Conservation (phyloP, 768 basidiomycete genomes). For the Lentinus tigrinus region DNA sequence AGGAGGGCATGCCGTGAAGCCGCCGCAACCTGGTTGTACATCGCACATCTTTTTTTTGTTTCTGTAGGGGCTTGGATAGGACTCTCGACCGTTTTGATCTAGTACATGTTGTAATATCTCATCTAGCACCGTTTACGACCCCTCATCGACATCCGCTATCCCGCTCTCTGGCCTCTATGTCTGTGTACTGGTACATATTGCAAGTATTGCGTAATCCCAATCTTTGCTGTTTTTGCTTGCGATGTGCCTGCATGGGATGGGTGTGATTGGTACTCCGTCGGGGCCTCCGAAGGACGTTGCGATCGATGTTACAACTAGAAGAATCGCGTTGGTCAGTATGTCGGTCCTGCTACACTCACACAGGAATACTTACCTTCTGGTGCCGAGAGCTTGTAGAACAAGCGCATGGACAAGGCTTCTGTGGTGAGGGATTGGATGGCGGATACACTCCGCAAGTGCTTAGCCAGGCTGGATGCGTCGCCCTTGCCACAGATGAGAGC, state of each 20-base stretch:
- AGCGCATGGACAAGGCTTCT: slow-evolving; percentile 41
- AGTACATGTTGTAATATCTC: slow-evolving; percentile 10
- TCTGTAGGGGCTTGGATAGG: neutral
- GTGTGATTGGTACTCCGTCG: slow-evolving; percentile 39
- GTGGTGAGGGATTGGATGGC: slow-evolving; percentile 19
- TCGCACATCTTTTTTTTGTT: neutral
- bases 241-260: slow-evolving; percentile 53
- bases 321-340: neutral
- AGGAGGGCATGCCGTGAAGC: slow-evolving; percentile 43
- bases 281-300: slow-evolving; percentile 29
- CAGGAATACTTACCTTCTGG: slow-evolving; percentile 29
- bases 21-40: neutral
- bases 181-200: slow-evolving; percentile 29
- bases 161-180: neutral
- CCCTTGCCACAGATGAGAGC: slow-evolving; percentile 35
- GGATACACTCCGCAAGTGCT: slow-evolving; percentile 10
- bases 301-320: slow-evolving; percentile 24
- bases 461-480: neutral
- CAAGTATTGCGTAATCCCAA: slow-evolving; percentile 60
- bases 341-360: neutral
- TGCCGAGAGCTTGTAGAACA: slow-evolving; percentile 41
- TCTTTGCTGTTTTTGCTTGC: slow-evolving; percentile 39
- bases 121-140: neutral
- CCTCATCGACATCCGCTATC: neutral
- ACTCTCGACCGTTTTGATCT: neutral